Evolutionary conservation across 495 filamentous ascomycete species (phyloP).

Genomic region (Neurospora sp.): DNA sequence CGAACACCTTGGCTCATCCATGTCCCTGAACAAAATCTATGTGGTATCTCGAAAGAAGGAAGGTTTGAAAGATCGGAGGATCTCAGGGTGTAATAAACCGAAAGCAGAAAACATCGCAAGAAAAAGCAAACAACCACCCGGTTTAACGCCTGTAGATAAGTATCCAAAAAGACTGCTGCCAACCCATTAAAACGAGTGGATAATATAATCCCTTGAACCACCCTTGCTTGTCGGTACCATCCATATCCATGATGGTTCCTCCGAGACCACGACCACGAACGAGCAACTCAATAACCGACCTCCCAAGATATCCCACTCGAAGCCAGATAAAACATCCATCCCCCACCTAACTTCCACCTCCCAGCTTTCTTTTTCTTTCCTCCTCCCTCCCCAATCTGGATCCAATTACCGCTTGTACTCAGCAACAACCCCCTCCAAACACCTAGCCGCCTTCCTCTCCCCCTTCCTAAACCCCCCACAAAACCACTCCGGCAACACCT

Average conservation of each 20-base stretch:
- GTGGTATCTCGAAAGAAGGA: background rate
- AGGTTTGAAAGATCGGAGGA: background rate
- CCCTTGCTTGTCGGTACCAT: background rate
- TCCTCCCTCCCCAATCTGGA: background rate
- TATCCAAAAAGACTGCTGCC: background rate
- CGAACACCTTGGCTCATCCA: background rate
- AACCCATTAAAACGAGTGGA: background rate
- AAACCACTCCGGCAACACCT: constrained; percentile 50
- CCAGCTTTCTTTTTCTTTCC: background rate
- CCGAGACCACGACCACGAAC: background rate
- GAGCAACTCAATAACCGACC: too few species aligned
- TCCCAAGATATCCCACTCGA: background rate
- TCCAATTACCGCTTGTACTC: constrained; percentile 17
- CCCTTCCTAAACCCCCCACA: constrained; percentile 46
- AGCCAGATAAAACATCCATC: background rate
- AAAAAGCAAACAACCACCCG: background rate
- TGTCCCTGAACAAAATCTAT: background rate
- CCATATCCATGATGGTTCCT: background rate
- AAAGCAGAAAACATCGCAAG: background rate
- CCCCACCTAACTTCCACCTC: background rate
- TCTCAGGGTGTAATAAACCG: background rate
- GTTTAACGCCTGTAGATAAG: background rate
- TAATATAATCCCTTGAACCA: background rate
- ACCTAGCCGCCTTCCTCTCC: constrained; percentile 43
- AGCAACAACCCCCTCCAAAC: constrained; percentile 38